Percentiles rank a stretch among this genome's conserved stretches.
Evolutionary conservation across 176 grass and related monocot genomes (phyloP).

Genomic region (Aegilops tauschii): DNA sequence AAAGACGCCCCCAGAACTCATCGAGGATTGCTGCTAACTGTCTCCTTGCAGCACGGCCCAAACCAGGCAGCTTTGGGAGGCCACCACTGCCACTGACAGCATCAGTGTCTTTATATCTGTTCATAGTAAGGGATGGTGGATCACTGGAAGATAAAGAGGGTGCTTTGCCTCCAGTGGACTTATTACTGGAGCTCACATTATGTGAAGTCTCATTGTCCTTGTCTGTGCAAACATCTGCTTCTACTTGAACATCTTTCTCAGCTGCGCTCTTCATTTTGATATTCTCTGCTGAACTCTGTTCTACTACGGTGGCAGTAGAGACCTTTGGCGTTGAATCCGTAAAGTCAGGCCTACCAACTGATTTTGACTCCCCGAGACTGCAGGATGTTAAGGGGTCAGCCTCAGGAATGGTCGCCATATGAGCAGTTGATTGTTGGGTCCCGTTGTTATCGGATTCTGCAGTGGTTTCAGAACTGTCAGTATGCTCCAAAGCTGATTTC

Average conservation of each 20-base stretch:
- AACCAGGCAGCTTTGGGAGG: conserved; percentile 47
- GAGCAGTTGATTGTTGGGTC: background rate
- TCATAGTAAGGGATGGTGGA: conserved; percentile 25
- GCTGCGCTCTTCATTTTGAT: background rate
- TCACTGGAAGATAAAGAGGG: conserved; percentile 20
- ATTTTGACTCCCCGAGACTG: conserved; percentile 27
- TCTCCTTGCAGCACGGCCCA: conserved; percentile 66
- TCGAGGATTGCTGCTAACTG: conserved; percentile 62
- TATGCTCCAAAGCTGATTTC: conserved; percentile 23
- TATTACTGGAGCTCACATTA: conserved; percentile 26
- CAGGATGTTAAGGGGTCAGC: background rate
- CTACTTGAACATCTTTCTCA: conserved; percentile 24
- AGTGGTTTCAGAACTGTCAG: conserved; percentile 19
- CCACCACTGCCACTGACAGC: conserved; percentile 27
- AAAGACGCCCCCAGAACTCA: conserved; percentile 73
- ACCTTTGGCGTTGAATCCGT: background rate
- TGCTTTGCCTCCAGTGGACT: conserved; percentile 5
- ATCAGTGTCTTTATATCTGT: conserved; percentile 34
- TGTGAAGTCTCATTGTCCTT: conserved; percentile 35
- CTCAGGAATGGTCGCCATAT: conserved; percentile 14
- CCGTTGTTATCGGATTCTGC: conserved; percentile 37
- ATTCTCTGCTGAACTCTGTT: conserved; percentile 15
- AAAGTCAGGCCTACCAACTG: conserved; percentile 24
- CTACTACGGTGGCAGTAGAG: background rate
- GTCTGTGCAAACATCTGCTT: conserved; percentile 22